Base-by-base conservation (phyloP, 768 basidiomycete species). In the Thelephora aurantiotincta region DNA sequence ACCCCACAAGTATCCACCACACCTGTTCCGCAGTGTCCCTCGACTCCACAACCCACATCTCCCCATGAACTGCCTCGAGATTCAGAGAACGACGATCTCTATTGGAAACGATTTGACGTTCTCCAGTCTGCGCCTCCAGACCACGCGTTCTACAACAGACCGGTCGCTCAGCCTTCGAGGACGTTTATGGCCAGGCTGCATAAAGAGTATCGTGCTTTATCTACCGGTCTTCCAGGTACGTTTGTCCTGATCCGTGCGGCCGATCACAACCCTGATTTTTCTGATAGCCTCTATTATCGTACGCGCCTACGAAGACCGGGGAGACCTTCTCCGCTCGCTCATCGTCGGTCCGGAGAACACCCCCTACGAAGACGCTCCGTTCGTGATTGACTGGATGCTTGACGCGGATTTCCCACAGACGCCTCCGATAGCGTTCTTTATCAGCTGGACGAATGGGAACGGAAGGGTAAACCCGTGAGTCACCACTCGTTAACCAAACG, bases 321-420 rank as follows among this genome's bases (percentile, higher is more conserved):
- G 78, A 38, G 92, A 97, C 66, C 72, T 97, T 34, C 63, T 96
- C 51, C 77, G 92, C 30, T 85, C 75, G 57, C 70, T 97, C 44
- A 97, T 97, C 50, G 80, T 97, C 52, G 92, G 92, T 2, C 89
- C 91, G 49, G 78, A 84, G 55, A 92, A 91, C 53, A 96, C 93
- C 7, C 92, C 92, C n/a, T 96, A 94, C 54, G 77, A 88, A 61
- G 84, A 93, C 61, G 88, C 89, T 16, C 93, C 92, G 0, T 93
- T 94, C 63, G 81, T 96, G 20, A 94, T 96, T 48, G 92, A 97
- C 63, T 90, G 87, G 87, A 77, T 80, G 72, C 68, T 90, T 11
- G 87, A 86, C 56, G 86, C 78, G 47, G 80, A 82, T 60, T 96
- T 83, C 60, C 90, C 81, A 41, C 77, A 79, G 53, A 76, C 69